phyloP scores from a whole-genome alignment of 345 rosid species.

The Reutealis trisperma region DNA sequence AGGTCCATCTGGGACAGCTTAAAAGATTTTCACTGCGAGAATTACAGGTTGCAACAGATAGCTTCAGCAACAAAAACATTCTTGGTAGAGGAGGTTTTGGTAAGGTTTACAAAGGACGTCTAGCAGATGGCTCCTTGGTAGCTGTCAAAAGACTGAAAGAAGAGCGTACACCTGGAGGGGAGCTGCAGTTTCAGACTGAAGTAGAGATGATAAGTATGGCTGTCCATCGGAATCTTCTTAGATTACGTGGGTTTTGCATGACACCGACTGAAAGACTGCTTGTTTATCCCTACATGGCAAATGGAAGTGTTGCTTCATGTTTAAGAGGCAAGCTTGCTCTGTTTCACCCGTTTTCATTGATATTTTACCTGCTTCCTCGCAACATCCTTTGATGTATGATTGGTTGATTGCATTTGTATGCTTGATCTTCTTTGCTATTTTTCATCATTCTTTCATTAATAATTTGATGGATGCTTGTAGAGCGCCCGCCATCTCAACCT shows the following conservation, averaged over 20 bases:
- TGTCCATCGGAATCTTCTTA: slow-evolving; percentile 90
- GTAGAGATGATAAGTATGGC: slow-evolving; percentile 99
- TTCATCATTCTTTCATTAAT: background rate
- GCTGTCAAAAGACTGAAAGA: slow-evolving; percentile 97
- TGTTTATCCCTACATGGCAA: slow-evolving; percentile 98
- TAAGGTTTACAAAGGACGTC: slow-evolving; percentile 91
- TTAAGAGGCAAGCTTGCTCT: slow-evolving; percentile 61
- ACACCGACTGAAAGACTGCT: slow-evolving; percentile 92
- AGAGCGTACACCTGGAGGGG: slow-evolving; percentile 97
- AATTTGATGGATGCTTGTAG: slow-evolving; percentile 36
- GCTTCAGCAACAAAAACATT: slow-evolving; percentile 87
- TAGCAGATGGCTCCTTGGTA: slow-evolving; percentile 88
- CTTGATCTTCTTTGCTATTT: background rate
- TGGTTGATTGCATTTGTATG: background rate
- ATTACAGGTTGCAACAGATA: slow-evolving; percentile 92
- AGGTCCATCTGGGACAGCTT: slow-evolving; percentile 95
- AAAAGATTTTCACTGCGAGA: slow-evolving; percentile 93
- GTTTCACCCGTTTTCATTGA: background rate
- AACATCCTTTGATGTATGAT: background rate
- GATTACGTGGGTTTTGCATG: slow-evolving; percentile 95
- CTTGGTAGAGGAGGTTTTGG: slow-evolving; percentile 99
- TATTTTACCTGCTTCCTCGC: background rate
- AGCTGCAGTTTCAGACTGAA: slow-evolving; percentile 97
- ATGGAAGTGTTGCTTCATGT: slow-evolving; percentile 98
- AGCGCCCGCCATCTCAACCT: slow-evolving; percentile 77